A percentile compares a stretch with the other conserved stretches of the same genome.
These are phyloP conservation scores for Triangularia setosa DNA, from an alignment of 2,329 filamentous ascomycete genomes.

Conservation along the genomic window DNA sequence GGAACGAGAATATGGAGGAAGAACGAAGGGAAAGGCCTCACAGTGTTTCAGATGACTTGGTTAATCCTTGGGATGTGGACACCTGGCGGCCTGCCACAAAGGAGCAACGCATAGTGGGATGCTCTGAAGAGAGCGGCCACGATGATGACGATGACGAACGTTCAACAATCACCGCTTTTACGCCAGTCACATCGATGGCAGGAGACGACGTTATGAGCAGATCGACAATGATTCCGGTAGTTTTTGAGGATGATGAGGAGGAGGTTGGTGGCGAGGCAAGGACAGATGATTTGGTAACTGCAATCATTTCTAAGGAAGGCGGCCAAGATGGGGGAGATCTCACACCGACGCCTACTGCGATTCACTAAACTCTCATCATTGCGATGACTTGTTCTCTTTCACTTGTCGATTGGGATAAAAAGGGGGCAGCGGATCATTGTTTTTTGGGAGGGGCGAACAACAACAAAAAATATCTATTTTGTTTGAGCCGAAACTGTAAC, in stretches of 20 bases:
- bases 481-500: background rate
- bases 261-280: background rate
- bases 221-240: background rate
- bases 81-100: background rate
- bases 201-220: conserved; percentile 6
- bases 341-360: background rate
- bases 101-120: background rate
- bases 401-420: background rate
- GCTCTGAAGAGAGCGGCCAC: background rate
- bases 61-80: conserved; percentile 4
- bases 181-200: conserved; percentile 4
- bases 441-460: background rate
- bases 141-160: background rate
- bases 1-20: background rate
- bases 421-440: background rate
- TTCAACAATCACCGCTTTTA: conserved; percentile 2
- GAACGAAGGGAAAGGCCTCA: background rate
- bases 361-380: background rate
- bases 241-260: conserved; percentile 1
- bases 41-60: conserved; percentile 3
- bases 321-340: background rate
- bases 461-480: background rate
- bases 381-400: background rate
- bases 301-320: background rate
- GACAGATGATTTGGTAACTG: background rate